Base-by-base conservation (phyloP, 805 yeast genomes). In the Hanseniaspora pseudoguilliermondii region DNA sequence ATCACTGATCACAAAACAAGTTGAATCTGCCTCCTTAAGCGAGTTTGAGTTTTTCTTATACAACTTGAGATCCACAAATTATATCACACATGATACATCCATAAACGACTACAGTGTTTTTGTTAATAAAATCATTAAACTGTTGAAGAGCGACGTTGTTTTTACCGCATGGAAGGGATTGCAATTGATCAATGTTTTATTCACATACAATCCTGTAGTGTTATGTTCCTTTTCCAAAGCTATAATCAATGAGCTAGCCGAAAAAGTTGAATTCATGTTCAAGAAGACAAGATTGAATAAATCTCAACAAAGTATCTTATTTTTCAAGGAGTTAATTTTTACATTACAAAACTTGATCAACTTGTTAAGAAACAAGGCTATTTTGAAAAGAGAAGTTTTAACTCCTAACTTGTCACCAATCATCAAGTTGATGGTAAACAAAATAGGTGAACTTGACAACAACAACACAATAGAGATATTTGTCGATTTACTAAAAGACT, bases 311-410 rank as follows among this genome's bases (percentile, higher is more conserved):
- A 64, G 66, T 3, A 62, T 57, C 23, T 58, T 58, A 7, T 25
- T 64, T 8, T 59, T 67, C 23, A 63, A 64, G 41, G 65, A 71
- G 47, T 59, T 72, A 18, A 60, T 65, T 1, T 60, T 63, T 23
- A 61, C 74, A 2, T 38, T 67, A 58, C 60, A 65, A 23, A 60
- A 62, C 13, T 44, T 73, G 18, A 66, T 70, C 55, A 64, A 65
- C 34, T 71, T 75, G 48, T 81, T 83, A 57, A 79, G 85, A 64
- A 91, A 88, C 1, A 89, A 89, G 64, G 87, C 95, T 1, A 82
- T 89, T 1, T 74, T 91, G 43, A 83, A 91, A 2, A 78, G 97
- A 65, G 96, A 89, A 64, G 72, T 84, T 9, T 75, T 88, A 57
- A 86, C 95, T 1, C 95, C 96, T 8, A 82, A 61, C 71, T 39